phyloP scores from a whole-genome alignment of 2,329 filamentous ascomycete species.

The Botrytis sinoallii region DNA sequence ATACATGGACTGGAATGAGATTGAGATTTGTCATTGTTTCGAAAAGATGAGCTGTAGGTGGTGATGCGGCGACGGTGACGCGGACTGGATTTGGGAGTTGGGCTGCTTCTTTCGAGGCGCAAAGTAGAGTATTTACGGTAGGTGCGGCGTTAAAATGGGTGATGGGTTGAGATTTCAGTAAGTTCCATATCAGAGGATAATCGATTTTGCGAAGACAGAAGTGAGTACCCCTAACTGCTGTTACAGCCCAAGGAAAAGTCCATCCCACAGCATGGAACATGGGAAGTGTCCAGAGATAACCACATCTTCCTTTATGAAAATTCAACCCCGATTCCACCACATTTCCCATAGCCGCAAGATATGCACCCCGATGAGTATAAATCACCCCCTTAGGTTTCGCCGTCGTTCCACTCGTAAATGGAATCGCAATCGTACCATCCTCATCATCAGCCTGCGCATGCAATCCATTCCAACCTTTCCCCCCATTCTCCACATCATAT shows the following conservation, averaged over 20 bases:
- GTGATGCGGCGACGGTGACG: conserved; percentile 90
- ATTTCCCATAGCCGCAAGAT: conserved; percentile 81
- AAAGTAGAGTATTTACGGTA: conserved; percentile 92
- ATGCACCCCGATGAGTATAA: conserved; percentile 83
- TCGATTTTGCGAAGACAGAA: conserved; percentile 94
- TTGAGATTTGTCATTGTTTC: conserved; percentile 83
- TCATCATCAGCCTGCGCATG: conserved; percentile 70
- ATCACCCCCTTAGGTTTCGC: conserved; percentile 89
- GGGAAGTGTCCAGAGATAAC: conserved; percentile 87
- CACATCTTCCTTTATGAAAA: conserved; percentile 63
- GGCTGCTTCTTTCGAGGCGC: conserved; percentile 72
- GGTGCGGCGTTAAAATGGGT: conserved; percentile 96
- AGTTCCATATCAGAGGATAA: conserved; percentile 85
- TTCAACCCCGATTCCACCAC: conserved; percentile 87
- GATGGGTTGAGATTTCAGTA: conserved; percentile 81
- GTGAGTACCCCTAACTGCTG: conserved; percentile 88
- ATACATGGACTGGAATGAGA: conserved; percentile 87
- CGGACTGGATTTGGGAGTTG: conserved; percentile 67
- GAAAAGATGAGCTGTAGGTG: conserved; percentile 85
- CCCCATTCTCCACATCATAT: conserved; percentile 64
- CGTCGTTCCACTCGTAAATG: conserved; percentile 93
- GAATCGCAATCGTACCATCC: conserved; percentile 78
- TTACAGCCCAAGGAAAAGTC: conserved; percentile 86
- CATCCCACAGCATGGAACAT: conserved; percentile 71
- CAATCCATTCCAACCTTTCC: conserved; percentile 73